Percentiles rank a stretch among this genome's conserved stretches.
Evolutionary conservation across 345 rosid species (phyloP).

Genomic region (Eucalyptus camaldulensis): DNA sequence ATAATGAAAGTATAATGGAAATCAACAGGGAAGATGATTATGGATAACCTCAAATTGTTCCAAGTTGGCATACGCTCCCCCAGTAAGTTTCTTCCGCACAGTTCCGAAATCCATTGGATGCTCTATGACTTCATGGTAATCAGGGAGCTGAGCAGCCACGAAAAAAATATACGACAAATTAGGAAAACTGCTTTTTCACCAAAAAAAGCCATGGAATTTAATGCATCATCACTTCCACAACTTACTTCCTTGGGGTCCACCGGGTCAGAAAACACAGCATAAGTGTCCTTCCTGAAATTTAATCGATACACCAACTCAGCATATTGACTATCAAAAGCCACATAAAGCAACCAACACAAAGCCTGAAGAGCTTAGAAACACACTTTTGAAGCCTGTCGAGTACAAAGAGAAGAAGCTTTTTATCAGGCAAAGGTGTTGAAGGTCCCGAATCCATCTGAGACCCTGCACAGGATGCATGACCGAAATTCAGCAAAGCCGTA

Average conservation of each 20-base stretch:
- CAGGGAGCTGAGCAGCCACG: conserved; percentile 58
- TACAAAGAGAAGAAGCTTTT: conserved; percentile 35
- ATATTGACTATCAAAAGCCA: neutral
- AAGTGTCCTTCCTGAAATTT: conserved; percentile 54
- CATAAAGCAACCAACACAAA: conserved; percentile 3
- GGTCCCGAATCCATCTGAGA: conserved; percentile 20
- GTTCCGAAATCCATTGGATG: conserved; percentile 90
- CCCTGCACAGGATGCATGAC: neutral
- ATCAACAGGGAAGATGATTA: neutral
- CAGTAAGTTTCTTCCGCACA: conserved; percentile 45
- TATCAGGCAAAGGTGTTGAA: conserved; percentile 40
- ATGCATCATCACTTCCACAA: neutral
- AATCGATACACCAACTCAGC: neutral
- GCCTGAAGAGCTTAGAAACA: conserved; percentile 3
- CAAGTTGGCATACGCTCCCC: conserved; percentile 41
- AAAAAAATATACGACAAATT: neutral
- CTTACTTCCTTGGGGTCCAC: conserved; percentile 65
- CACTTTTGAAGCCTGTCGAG: conserved; percentile 61
- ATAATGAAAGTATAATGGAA: neutral
- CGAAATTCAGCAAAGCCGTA: neutral
- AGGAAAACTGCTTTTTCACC: neutral
- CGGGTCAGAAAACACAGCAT: conserved; percentile 61
- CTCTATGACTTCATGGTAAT: conserved; percentile 62
- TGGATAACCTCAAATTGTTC: conserved; percentile 76
- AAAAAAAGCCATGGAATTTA: neutral